Percentiles rank a stretch among this genome's conserved stretches.
These are phyloP conservation scores for Gentiana dahurica DNA, from an alignment of 257 asterid species.

Conservation along the genomic window DNA sequence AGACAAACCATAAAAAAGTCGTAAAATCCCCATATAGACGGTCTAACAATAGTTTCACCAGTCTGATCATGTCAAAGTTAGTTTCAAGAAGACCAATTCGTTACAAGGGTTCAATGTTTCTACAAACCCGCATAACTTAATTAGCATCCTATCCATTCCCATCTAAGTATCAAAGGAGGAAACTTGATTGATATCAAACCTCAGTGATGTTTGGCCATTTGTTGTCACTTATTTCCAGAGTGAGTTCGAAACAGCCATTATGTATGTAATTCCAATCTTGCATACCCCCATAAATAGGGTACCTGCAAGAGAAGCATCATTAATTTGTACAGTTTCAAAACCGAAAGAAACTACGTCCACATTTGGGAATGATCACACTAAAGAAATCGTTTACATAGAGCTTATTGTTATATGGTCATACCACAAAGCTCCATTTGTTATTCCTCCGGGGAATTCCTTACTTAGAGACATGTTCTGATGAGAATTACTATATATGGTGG, in stretches of 20 bases:
- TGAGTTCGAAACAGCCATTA: constrained; percentile 76
- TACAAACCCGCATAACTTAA: not conserved
- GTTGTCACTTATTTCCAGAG: constrained; percentile 86
- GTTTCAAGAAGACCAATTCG: too few relatives aligned
- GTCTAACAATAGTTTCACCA: too few relatives aligned
- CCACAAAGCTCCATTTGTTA: constrained; percentile 94
- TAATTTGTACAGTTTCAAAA: not conserved
- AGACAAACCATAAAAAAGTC: too few relatives aligned
- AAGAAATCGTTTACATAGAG: not conserved
- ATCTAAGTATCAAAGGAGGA: not conserved
- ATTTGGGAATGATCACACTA: too few relatives aligned
- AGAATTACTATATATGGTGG: constrained; percentile 64
- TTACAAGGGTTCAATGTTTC: too few relatives aligned
- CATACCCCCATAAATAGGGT: constrained; percentile 97
- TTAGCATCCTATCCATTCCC: not conserved
- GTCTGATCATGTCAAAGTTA: too few relatives aligned
- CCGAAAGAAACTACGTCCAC: too few relatives aligned
- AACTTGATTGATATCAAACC: constrained; percentile 35
- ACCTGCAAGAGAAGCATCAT: constrained; percentile 42
- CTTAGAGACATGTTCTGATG: constrained; percentile 92
- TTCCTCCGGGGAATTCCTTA: constrained; percentile 81
- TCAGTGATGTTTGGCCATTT: constrained; percentile 87
- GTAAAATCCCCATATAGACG: too few relatives aligned
- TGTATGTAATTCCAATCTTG: constrained; percentile 95
- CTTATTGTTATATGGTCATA: constrained; percentile 22